Evolutionary conservation across 345 rosid species (phyloP).

Genomic region (Turritis glabra): DNA sequence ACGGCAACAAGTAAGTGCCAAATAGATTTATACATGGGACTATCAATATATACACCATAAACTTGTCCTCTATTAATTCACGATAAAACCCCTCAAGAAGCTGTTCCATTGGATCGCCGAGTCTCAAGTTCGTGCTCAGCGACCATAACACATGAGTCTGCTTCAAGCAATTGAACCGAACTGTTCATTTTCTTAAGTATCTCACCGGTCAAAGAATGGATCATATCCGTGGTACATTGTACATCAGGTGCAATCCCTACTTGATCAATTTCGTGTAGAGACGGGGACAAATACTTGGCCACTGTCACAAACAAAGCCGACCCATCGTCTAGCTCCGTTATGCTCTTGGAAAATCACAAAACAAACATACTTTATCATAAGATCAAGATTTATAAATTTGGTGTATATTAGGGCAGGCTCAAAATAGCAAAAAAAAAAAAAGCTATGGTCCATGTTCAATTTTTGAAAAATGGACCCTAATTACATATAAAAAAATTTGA

Average conservation of each 20-base stretch:
- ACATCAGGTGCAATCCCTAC: slow-evolving; percentile 84
- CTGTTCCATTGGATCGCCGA: slow-evolving; percentile 61
- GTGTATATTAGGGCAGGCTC: too few species aligned
- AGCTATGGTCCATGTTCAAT: too few species aligned
- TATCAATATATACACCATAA: slow-evolving; percentile 15
- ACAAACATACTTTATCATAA: slow-evolving; percentile 13
- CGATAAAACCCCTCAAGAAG: slow-evolving; percentile 45
- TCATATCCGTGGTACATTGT: slow-evolving; percentile 76
- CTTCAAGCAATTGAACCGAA: slow-evolving; percentile 64
- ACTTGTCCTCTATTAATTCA: background rate
- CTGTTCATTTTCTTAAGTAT: slow-evolving; percentile 44
- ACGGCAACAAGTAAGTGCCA: background rate
- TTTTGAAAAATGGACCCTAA: too few species aligned
- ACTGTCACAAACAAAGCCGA: slow-evolving; percentile 89
- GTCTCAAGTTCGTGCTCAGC: slow-evolving; percentile 83
- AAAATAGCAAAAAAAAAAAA: too few species aligned
- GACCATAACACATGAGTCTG: slow-evolving; percentile 86
- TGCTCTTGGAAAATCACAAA: slow-evolving; percentile 53
- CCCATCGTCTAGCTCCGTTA: slow-evolving; percentile 83
- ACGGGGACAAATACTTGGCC: slow-evolving; percentile 89
- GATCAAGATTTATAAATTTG: background rate
- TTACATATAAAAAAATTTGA: too few species aligned
- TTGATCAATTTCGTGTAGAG: slow-evolving; percentile 82
- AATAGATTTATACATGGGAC: slow-evolving; percentile 2
- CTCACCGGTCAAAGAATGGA: slow-evolving; percentile 55